These are phyloP conservation scores for Mycosarcoma mackinlayi DNA, from an alignment of 1,284 basidiomycete genomes.

Conservation along the genomic window DNA sequence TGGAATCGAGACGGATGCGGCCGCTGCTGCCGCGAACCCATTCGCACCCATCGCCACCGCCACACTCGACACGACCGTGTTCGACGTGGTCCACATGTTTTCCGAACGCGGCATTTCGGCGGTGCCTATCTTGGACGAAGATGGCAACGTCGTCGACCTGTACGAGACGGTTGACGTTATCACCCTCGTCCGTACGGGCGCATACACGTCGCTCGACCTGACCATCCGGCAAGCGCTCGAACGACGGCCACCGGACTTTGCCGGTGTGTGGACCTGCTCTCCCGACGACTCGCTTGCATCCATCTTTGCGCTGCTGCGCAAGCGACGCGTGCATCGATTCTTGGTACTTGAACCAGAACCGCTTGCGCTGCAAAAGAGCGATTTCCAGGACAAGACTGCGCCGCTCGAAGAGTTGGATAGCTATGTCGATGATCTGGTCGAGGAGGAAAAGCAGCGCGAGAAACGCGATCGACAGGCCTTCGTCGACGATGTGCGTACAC, in stretches of 20 bases:
- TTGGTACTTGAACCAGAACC: slow-evolving; percentile 57
- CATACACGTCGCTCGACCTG: slow-evolving; percentile 91
- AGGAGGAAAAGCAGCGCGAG: slow-evolving; percentile 19
- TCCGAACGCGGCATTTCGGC: slow-evolving; percentile 94
- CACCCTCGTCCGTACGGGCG: slow-evolving; percentile 82
- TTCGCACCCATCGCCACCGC: slow-evolving; percentile 93
- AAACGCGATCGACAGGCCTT: slow-evolving; percentile 8
- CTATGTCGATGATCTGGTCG: slow-evolving; percentile 32
- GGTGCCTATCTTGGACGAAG: slow-evolving; percentile 92
- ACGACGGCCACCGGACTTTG: slow-evolving; percentile 87
- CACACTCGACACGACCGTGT: slow-evolving; percentile 89
- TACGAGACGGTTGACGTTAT: slow-evolving; percentile 99
- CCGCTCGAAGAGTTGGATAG: slow-evolving; percentile 40
- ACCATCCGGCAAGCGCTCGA: slow-evolving; percentile 94
- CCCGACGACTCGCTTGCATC: slow-evolving; percentile 93
- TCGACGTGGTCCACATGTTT: slow-evolving; percentile 99
- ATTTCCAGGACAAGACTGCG: slow-evolving; percentile 10
- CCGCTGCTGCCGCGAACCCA: slow-evolving; percentile 68
- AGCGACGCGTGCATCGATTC: slow-evolving; percentile 89
- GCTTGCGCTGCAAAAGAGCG: neutral
- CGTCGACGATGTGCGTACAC: slow-evolving; percentile 9
- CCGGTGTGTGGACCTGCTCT: slow-evolving; percentile 94
- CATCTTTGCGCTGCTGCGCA: slow-evolving; percentile 89
- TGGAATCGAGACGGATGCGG: no score
- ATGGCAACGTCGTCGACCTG: slow-evolving; percentile 92